A percentile compares a stretch with the other conserved stretches of the same genome.
Evolutionary conservation across 2,329 filamentous ascomycete species (phyloP).

Genomic region (Fusarium sp.): DNA sequence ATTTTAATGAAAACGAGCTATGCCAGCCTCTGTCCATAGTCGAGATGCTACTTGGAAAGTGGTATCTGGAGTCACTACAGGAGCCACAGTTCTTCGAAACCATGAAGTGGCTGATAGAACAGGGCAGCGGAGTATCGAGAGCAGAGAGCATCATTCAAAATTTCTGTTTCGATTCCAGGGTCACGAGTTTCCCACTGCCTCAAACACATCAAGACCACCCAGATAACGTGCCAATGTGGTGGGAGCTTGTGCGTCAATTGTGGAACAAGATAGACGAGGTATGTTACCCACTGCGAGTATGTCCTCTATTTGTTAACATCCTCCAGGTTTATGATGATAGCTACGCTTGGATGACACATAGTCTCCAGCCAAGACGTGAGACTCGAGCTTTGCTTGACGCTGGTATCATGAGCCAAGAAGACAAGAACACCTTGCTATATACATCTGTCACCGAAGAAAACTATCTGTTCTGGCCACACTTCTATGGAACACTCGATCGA

Average conservation of each 20-base stretch:
- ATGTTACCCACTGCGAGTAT: rapidly evolving
- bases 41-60: not conserved
- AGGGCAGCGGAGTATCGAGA: not conserved
- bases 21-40: not conserved
- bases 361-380: rapidly evolving
- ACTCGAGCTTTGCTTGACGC: rapidly evolving
- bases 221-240: not conserved
- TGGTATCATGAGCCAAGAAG: not conserved
- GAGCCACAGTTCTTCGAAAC: not conserved
- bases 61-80: not conserved
- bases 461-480: not conserved
- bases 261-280: not conserved
- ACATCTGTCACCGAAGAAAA: rapidly evolving
- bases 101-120: not conserved
- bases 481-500: not conserved
- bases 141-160: not conserved
- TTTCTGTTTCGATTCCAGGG: not conserved
- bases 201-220: not conserved
- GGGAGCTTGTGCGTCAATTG: not conserved
- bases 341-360: not conserved
- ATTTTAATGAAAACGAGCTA: not conserved
- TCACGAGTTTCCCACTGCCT: not conserved
- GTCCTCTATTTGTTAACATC: rapidly evolving
- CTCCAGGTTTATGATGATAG: not conserved
- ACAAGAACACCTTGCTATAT: not conserved